A percentile compares a stretch with the other conserved stretches of the same genome.
Conservation (phyloP, 208 protist genomes). For the Porcisia deanei region DNA sequence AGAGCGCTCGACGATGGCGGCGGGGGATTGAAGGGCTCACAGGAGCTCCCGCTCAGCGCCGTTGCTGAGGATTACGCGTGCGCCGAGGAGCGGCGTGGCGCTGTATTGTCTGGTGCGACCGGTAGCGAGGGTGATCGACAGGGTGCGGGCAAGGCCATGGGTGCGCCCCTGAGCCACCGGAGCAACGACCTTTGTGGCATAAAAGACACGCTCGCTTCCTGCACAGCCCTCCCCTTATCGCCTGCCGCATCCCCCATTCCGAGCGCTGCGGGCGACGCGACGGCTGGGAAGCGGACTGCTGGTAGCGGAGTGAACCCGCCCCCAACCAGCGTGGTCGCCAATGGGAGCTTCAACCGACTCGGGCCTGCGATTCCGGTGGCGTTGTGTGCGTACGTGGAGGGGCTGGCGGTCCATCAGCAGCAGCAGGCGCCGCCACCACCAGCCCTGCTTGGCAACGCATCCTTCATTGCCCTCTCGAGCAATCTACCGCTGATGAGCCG, state of each 20-base stretch:
- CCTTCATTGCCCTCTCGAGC: constrained; percentile 15
- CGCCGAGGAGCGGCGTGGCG: neutral
- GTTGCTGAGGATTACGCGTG: neutral
- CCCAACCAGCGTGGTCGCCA: constrained; percentile 2
- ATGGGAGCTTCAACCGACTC: constrained; percentile 22
- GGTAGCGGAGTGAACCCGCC: neutral
- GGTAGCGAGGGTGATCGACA: neutral
- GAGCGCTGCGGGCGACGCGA: neutral
- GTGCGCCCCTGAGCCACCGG: constrained; percentile 2
- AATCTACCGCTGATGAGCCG: constrained; percentile 22
- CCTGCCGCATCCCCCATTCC: neutral
- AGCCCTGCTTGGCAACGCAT: constrained; percentile 27
- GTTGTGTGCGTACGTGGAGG: constrained; percentile 27
- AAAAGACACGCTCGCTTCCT: neutral
- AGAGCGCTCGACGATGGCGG: neutral
- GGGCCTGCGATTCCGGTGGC: constrained; percentile 24
- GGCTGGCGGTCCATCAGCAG: constrained; percentile 23
- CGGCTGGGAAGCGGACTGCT: neutral
- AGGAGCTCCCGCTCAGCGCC: neutral
- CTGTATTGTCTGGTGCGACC: neutral
- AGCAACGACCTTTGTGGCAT: neutral
- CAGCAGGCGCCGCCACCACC: constrained; percentile 32
- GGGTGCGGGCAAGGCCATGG: neutral
- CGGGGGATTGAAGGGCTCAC: neutral
- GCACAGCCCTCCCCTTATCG: neutral